Evolutionary conservation across 306 rosid species (phyloP), one percentile per base, ranked within the genome.

Genomic region (Acmispon strigosus): DNA sequence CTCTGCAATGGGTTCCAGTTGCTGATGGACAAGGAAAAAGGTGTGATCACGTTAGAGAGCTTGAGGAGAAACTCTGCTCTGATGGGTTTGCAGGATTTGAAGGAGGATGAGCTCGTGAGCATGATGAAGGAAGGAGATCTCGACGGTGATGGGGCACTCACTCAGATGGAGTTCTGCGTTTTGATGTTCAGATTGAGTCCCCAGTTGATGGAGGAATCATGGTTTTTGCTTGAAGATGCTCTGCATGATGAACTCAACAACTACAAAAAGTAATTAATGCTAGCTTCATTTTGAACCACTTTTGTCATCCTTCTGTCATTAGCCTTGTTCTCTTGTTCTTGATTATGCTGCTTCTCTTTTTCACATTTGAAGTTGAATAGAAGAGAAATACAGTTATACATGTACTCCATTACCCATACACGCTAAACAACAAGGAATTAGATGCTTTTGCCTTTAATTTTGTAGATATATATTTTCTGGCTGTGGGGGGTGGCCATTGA

Each of bases 111-210:
- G 72, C 82, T 89, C 12, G 67, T 70, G 55, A 78, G 89, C 51
- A 92, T 92, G 96, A 24, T 89, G 69, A 64, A 42, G 50, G 90
- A 87, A 66, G 97, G 96, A 1, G 96, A 89, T 51, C 52, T 81
- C 18, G 96, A 89, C 11, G 89, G 94, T 5, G 97, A 92, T 44
- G 96, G 97, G 0, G 84, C 84, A 1, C 84, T 92, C 19, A 84
- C 65, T 56, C 88, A 81, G 74, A 87, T 87, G 94, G 96, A 92
- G 73, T 92, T 89, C 48, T 92, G 97, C 44, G 94, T 92, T 53
- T 73, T 92, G 84, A 92, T 92, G 97, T 92, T 92, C 70, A 86
- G 96, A 80, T 66, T 92, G 41, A 89, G 94, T 56, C 91, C 94
- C 0, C 76, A 76, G 32, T 74, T 92, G 70, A 92, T 92, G 94